Percentiles rank a stretch among this genome's conserved stretches.
phyloP scores from a whole-genome alignment of 495 filamentous ascomycete genomes.

The Penicillium daleae region DNA sequence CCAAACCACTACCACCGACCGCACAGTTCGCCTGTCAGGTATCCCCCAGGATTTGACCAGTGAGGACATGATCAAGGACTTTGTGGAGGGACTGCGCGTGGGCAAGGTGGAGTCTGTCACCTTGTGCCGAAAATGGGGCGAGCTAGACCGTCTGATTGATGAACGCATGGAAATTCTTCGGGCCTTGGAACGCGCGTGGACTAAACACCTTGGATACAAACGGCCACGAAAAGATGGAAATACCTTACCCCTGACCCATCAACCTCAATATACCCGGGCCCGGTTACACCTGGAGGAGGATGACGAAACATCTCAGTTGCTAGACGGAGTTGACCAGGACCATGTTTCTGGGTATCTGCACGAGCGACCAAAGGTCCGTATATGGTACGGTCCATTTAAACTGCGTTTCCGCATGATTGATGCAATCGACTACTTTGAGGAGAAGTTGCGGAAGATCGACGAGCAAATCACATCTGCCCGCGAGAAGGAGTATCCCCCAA shows the following conservation, averaged over 20 bases:
- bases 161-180: conserved; percentile 65
- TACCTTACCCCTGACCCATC: conserved; percentile 53
- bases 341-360: conserved; percentile 44
- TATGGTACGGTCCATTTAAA: conserved; percentile 81
- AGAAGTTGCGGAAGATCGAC: conserved; percentile 79
- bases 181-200: conserved; percentile 85
- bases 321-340: conserved; percentile 47
- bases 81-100: conserved; percentile 85
- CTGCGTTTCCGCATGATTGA: conserved; percentile 76
- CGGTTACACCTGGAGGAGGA: conserved; percentile 41
- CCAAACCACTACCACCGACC: conserved; percentile 91
- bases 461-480: conserved; percentile 72
- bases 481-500: conserved; percentile 75
- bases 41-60: conserved; percentile 80
- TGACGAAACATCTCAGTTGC: conserved; percentile 54
- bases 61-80: conserved; percentile 81
- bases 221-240: conserved; percentile 52
- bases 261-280: conserved; percentile 45
- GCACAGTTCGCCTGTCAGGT: conserved; percentile 88
- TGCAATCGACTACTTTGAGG: conserved; percentile 91
- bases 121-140: conserved; percentile 84
- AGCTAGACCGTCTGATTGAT: conserved; percentile 75
- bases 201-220: conserved; percentile 63
- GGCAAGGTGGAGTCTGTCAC: conserved; percentile 93
- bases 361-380: conserved; percentile 67